A percentile compares a stretch with the other conserved stretches of the same genome.
phyloP scores from a whole-genome alignment of 768 basidiomycete species.

The Lyophyllum semitale region DNA sequence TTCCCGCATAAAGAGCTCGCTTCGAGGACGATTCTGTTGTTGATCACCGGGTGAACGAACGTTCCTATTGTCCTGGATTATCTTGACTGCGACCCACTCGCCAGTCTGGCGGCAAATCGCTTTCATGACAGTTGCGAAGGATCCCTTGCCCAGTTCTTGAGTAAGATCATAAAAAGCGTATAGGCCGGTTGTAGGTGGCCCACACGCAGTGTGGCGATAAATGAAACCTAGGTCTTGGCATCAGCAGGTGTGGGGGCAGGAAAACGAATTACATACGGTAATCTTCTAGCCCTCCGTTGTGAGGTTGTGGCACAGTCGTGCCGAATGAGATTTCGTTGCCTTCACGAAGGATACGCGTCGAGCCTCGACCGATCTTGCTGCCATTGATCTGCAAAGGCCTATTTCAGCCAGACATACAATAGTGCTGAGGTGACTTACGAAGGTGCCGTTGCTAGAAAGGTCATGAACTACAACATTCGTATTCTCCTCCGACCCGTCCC shows the following conservation, averaged over 20 bases:
- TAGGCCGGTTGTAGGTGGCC: constrained; percentile 51
- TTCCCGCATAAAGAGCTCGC: constrained; percentile 59
- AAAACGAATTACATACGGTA: constrained; percentile 55
- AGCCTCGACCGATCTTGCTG: constrained; percentile 57
- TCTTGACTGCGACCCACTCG: constrained; percentile 83
- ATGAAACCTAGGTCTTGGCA: constrained; percentile 55
- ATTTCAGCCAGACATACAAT: neutral
- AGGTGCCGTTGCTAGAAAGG: constrained; percentile 74
- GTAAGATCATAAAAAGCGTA: constrained; percentile 68
- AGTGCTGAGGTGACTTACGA: constrained; percentile 38
- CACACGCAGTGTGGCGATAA: constrained; percentile 63
- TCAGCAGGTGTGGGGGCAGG: neutral
- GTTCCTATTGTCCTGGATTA: constrained; percentile 62
- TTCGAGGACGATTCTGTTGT: constrained; percentile 21
- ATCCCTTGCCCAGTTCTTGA: constrained; percentile 81
- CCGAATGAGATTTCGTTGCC: constrained; percentile 92
- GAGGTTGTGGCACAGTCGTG: constrained; percentile 45
- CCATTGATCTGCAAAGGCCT: constrained; percentile 60
- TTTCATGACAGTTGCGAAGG: constrained; percentile 89
- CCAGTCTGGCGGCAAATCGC: constrained; percentile 75
- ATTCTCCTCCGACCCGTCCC: constrained; percentile 54
- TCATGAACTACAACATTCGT: constrained; percentile 54
- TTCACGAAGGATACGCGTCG: constrained; percentile 60
- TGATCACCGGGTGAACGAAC: constrained; percentile 30
- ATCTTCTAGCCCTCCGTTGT: constrained; percentile 58